Base-by-base conservation (phyloP, 2,329 filamentous ascomycete species). In the Arthroderma sp. region DNA sequence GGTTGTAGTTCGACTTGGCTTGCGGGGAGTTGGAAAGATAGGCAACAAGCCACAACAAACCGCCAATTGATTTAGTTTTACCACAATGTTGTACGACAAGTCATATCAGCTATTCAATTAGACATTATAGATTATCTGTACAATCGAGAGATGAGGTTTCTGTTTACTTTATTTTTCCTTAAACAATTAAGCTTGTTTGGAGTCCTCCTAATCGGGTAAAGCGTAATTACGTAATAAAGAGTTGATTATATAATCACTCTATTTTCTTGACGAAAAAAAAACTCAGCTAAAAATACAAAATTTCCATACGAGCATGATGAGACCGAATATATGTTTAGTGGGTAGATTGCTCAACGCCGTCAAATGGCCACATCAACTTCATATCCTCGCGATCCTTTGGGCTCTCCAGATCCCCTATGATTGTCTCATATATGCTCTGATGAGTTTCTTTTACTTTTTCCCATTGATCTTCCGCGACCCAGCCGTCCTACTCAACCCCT, bases 321-420 rank as follows among this genome's bases (percentile, higher is more conserved):
- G n/a, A n/a, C n/a, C n/a, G n/a, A n/a, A n/a, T n/a, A n/a, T n/a
- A n/a, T n/a, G n/a, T n/a, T n/a, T n/a, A n/a, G n/a, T n/a, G n/a
- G n/a, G n/a, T n/a, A n/a, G n/a, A n/a, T n/a, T n/a, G n/a, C n/a
- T n/a, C n/a, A n/a, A n/a, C n/a, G n/a, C n/a, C n/a, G n/a, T 56
- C 62, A 61, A 59, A 65, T 38, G 60, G 63, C 61, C 28, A 61
- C 63, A 44, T 66, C 55, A 28, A 63, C 60, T n/a, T 61, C 37
- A 61, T 4, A 28, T 61, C 61, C 38, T 58, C 39, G 28, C 59
- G 61, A 11, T 59, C 57, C 54, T 59, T 58, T 41, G 61, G 59
- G 55, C 44, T 56, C 56, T 61, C 61, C 56, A 60, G 31, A 53
- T 2, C 17, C 17, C 41, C 57, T 57, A 62, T 59, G 23, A 61